Evolutionary conservation across 2,329 filamentous ascomycete species (phyloP).

Genomic region (Ramularia collo-cygni): DNA sequence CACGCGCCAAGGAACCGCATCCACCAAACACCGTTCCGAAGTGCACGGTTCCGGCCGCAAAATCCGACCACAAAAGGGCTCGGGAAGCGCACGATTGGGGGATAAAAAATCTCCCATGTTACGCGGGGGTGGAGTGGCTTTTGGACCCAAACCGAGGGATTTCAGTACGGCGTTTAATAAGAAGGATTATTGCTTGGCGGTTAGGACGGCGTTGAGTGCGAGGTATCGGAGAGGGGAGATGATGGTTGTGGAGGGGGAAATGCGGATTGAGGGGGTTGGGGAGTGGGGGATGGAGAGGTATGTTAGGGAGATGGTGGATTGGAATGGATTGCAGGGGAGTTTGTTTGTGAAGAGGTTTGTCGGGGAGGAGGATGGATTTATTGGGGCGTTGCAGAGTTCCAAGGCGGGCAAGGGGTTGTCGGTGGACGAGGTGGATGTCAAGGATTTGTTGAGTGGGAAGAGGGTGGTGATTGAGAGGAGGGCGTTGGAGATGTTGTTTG

Average conservation of each 20-base stretch:
- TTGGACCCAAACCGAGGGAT: conserved; percentile 87
- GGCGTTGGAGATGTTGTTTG: conserved; percentile 69
- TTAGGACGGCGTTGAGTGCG: conserved; percentile 89
- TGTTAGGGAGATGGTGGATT: conserved; percentile 60
- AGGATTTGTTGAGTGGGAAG: conserved; percentile 80
- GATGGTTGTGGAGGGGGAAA: conserved; percentile 71
- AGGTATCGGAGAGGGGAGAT: conserved; percentile 82
- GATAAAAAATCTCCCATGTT: conserved; percentile 75
- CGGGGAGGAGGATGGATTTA: conserved; percentile 58
- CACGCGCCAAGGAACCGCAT: conserved; percentile 80
- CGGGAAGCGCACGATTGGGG: conserved; percentile 71
- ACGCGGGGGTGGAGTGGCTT: conserved; percentile 76
- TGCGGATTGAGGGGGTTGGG: conserved; percentile 59
- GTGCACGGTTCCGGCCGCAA: conserved; percentile 80
- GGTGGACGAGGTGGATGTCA: conserved; percentile 82
- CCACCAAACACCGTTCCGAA: conserved; percentile 71
- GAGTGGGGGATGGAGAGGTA: conserved; percentile 43
- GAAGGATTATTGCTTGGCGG: conserved; percentile 93
- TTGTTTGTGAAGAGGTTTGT: conserved; percentile 68
- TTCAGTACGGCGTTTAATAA: conserved; percentile 75
- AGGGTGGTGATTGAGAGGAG: conserved; percentile 79
- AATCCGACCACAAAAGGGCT: conserved; percentile 79
- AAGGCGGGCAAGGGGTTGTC: conserved; percentile 65
- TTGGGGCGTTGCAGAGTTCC: conserved; percentile 53
- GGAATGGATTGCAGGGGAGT: conserved; percentile 59